These are phyloP conservation scores for Gloeophyllum trabeum DNA, from an alignment of 768 basidiomycete species.

Conservation along the genomic window DNA sequence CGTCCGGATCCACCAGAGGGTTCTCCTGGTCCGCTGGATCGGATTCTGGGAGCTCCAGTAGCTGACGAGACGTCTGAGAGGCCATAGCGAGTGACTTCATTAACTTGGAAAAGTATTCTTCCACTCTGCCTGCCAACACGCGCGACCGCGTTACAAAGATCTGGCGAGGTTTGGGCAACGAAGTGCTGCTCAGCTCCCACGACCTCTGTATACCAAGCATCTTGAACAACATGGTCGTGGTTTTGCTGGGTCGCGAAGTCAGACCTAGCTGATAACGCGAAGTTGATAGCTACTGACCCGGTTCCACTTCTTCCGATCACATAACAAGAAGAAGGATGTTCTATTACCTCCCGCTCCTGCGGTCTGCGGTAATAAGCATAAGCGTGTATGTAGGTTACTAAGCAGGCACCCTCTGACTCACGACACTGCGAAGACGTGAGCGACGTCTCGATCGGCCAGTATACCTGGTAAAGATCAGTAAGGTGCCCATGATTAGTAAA, in stretches of 20 bases:
- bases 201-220: conserved; percentile 59
- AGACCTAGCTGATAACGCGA: neutral
- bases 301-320: conserved; percentile 59
- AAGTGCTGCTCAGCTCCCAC: conserved; percentile 26
- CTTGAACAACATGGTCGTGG: conserved; percentile 68
- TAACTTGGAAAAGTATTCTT: conserved; percentile 49
- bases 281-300: conserved; percentile 29
- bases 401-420: conserved; percentile 7
- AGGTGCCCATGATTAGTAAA: neutral
- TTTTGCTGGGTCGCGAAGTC: conserved; percentile 35
- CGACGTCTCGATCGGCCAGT: conserved; percentile 33
- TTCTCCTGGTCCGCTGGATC: conserved; percentile 10
- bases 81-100: conserved; percentile 29
- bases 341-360: conserved; percentile 44
- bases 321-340: conserved; percentile 49
- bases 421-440: conserved; percentile 21
- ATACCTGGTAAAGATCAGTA: conserved; percentile 25
- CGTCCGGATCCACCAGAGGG: conserved; percentile 30
- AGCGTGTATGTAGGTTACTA: neutral
- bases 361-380: conserved; percentile 14
- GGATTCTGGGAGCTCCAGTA: conserved; percentile 18
- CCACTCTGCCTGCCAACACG: conserved; percentile 57
- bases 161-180: conserved; percentile 39
- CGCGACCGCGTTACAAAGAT: conserved; percentile 65
- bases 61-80: conserved; percentile 24